These are phyloP conservation scores for Ogataea siamensis DNA, from an alignment of 805 yeast genomes.

Conservation along the genomic window DNA sequence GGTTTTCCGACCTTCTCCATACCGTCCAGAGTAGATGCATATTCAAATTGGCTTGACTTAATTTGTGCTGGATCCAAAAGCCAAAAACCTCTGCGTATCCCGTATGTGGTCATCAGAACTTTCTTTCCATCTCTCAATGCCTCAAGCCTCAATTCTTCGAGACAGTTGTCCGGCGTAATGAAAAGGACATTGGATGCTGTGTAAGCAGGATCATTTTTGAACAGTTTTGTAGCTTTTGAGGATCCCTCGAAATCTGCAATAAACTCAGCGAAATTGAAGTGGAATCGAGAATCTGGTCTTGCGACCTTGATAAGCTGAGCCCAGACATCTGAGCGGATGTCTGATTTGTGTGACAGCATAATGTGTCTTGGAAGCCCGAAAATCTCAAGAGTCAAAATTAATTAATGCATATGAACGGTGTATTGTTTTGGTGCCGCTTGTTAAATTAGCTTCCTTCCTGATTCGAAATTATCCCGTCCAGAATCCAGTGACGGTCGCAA, in stretches of 20 bases:
- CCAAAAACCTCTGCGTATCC: slow-evolving; percentile 32
- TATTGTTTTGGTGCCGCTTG: not conserved
- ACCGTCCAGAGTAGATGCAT: slow-evolving; percentile 33
- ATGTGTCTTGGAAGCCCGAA: not conserved
- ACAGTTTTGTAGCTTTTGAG: slow-evolving; percentile 20
- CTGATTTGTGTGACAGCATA: slow-evolving; percentile 21
- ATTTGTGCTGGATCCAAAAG: slow-evolving; percentile 24
- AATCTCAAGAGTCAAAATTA: not conserved
- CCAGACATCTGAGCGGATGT: slow-evolving; percentile 31
- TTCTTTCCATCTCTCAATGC: slow-evolving; percentile 27
- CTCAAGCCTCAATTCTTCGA: slow-evolving; percentile 28
- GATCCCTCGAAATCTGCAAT: slow-evolving; percentile 35
- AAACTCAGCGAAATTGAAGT: slow-evolving; percentile 32
- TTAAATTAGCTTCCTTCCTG: not conserved
- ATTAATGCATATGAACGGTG: not conserved
- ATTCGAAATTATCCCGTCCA: not conserved
- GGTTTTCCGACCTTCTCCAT: slow-evolving; percentile 29
- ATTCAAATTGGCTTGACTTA: slow-evolving; percentile 18
- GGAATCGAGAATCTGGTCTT: slow-evolving; percentile 31
- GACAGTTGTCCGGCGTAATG: slow-evolving; percentile 34
- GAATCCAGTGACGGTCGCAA: not conserved
- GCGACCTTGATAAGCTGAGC: slow-evolving; percentile 30
- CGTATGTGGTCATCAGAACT: slow-evolving; percentile 32
- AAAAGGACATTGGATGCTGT: slow-evolving; percentile 20
- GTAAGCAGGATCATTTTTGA: slow-evolving; percentile 18